Evolutionary conservation across 2,329 filamentous ascomycete species (phyloP).

Genomic region (Rhinocladiella similis): DNA sequence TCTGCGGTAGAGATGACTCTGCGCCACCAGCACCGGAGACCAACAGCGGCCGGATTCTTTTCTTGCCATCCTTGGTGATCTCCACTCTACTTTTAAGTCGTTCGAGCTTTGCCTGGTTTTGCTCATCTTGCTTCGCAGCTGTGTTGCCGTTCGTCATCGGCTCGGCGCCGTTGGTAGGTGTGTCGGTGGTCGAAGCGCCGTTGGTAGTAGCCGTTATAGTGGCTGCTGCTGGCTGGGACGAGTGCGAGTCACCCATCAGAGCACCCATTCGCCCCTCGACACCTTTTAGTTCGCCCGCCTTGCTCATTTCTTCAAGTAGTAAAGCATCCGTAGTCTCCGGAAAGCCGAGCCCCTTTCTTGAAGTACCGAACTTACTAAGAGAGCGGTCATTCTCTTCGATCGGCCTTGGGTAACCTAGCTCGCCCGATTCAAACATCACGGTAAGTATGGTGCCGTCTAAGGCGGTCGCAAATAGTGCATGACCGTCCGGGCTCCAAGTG

Average conservation of each 20-base stretch:
- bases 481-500: constrained; percentile 89
- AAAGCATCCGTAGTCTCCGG: constrained; percentile 89
- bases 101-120: constrained; percentile 61
- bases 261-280: constrained; percentile 96
- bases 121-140: constrained; percentile 47
- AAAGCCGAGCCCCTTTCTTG: constrained; percentile 83
- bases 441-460: constrained; percentile 86
- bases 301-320: constrained; percentile 85
- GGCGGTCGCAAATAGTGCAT: constrained; percentile 80
- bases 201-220: constrained; percentile 39
- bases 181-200: constrained; percentile 41
- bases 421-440: constrained; percentile 78
- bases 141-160: constrained; percentile 23
- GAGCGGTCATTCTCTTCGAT: constrained; percentile 89
- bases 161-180: constrained; percentile 38
- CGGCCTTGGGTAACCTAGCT: constrained; percentile 84
- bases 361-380: constrained; percentile 87
- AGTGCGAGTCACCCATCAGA: constrained; percentile 83
- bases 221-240: constrained; percentile 44
- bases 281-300: constrained; percentile 82
- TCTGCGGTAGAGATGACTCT: constrained; percentile 84
- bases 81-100: constrained; percentile 88
- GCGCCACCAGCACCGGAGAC: constrained; percentile 87
- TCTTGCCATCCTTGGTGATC: constrained; percentile 94
- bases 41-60: constrained; percentile 86